Base-by-base conservation (phyloP, 225 moss, liverwort and hornwort species). In the Sphagnum tenellum region DNA sequence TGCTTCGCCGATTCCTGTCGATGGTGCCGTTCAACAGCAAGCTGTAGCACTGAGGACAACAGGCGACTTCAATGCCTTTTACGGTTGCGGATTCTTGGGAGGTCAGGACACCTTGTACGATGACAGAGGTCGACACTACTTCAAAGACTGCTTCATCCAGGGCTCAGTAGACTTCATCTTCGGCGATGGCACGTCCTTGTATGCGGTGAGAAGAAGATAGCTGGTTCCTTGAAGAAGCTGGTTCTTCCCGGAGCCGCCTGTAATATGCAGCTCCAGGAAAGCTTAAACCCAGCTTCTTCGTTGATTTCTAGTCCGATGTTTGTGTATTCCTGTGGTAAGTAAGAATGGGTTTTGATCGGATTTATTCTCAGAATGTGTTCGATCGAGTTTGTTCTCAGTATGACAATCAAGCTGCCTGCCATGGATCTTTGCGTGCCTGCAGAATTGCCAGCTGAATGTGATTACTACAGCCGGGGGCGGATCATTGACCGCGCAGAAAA, bases 81-180 rank as follows among this genome's bases (percentile, higher is more conserved):
- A 74, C 71, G 77, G 74, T 46, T 76, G 77, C 45, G 81, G 77
- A 10, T 50, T 81, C 45, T 13, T 77, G 8, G 81, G 81, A 45
- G 66, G 71, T 8, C 77, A 77, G 66, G 81, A 77, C n/a, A 81
- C 81, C 55, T 77, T 81, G 9, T 81, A 77, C 71, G 77, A 67
- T 49, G 77, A 81, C 66, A 49, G 69, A 7, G 81, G 81, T 60
- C 81, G 81, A 12, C 81, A 81, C 49, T 71, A 49, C 58, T 74
- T 63, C 63, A 44, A 47, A 3, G 61, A 66, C 54, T 74, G 65
- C 47, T 77, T 44, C 63, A 66, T 81, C 51, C 77, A 77, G 50
- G 77, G 81, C 4, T 77, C 81, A 12, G 77, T 81, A 12, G 77
- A 81, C 60, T 81, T 81, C 62, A 49, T 81, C 62, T 81, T 81